A percentile compares a stretch with the other conserved stretches of the same genome.
phyloP scores from a whole-genome alignment of 495 filamentous ascomycete genomes.

The Penicillium crystallinum region DNA sequence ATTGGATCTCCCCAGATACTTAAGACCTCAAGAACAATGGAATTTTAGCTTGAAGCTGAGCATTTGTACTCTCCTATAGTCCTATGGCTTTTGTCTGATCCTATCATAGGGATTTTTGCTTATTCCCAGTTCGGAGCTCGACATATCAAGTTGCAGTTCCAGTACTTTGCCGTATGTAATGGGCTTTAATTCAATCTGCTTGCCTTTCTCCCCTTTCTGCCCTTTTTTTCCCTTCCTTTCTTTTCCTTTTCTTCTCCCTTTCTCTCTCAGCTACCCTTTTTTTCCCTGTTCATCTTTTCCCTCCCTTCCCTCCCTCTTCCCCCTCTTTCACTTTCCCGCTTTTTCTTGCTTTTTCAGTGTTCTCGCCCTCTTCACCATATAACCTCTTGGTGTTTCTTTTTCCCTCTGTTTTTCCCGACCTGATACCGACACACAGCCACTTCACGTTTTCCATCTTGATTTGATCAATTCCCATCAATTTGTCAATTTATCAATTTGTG shows the following conservation, averaged over 20 bases:
- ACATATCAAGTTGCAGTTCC: not conserved
- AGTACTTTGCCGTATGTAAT: slow-evolving; percentile 8
- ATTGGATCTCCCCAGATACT: not conserved
- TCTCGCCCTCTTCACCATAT: slow-evolving; percentile 14
- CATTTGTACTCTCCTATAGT: no score
- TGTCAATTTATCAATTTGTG: not conserved
- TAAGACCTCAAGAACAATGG: not conserved
- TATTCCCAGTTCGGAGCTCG: not conserved
- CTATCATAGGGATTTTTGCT: no score
- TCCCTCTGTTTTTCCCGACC: not conserved
- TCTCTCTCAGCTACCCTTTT: slow-evolving; percentile 4
- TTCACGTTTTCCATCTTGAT: not conserved
- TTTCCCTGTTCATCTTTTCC: slow-evolving; percentile 8
- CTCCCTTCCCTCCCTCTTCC: slow-evolving; percentile 9
- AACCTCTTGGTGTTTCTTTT: slow-evolving; percentile 36
- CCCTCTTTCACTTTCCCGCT: not conserved
- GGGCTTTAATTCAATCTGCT: slow-evolving; percentile 10
- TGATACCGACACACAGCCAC: not conserved
- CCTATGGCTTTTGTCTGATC: no score
- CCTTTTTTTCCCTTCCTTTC: slow-evolving; percentile 1
- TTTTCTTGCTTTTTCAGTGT: slow-evolving; percentile 2
- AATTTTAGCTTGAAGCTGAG: no score
- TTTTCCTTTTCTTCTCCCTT: slow-evolving; percentile 1
- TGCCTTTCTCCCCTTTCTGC: slow-evolving; percentile 4
- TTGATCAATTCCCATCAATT: not conserved